phyloP scores from a whole-genome alignment of 1,284 basidiomycete species.

The Malassezia dermatis region DNA sequence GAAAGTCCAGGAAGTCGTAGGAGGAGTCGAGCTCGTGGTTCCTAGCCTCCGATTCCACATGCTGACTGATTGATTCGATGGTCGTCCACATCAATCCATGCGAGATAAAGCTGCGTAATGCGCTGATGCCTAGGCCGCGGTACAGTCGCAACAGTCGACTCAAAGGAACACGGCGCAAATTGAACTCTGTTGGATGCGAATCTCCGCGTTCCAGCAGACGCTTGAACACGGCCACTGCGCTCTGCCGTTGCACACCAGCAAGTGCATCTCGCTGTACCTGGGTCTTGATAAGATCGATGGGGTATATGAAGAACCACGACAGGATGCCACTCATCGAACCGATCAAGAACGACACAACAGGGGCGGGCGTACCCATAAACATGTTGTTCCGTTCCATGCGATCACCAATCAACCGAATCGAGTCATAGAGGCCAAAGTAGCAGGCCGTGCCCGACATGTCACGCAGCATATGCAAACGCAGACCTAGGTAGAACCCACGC shows the following conservation, averaged over 20 bases:
- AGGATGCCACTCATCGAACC: slow-evolving; percentile 41
- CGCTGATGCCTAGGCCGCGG: slow-evolving; percentile 41
- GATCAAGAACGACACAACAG: slow-evolving; percentile 41
- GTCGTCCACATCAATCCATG: slow-evolving; percentile 47
- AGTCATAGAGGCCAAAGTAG: slow-evolving; percentile 46
- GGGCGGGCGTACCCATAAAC: slow-evolving; percentile 30
- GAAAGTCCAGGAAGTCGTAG: slow-evolving; percentile 15
- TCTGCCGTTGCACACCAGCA: slow-evolving; percentile 61
- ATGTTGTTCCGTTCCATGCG: slow-evolving; percentile 11
- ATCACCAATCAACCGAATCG: slow-evolving; percentile 26
- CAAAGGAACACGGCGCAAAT: slow-evolving; percentile 4
- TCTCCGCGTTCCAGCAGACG: slow-evolving; percentile 59
- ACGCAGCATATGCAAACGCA: slow-evolving; percentile 34
- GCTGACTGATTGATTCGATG: slow-evolving; percentile 36
- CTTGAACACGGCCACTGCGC: slow-evolving; percentile 59
- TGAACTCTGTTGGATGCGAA: background rate
- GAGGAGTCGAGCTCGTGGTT: slow-evolving; percentile 1
- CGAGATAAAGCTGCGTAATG: slow-evolving; percentile 42
- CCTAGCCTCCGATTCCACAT: background rate
- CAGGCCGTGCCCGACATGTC: slow-evolving; percentile 36
- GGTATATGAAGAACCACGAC: slow-evolving; percentile 44
- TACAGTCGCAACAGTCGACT: slow-evolving; percentile 38
- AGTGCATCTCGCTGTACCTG: slow-evolving; percentile 80
- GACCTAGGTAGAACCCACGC: slow-evolving; percentile 45
- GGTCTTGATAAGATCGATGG: slow-evolving; percentile 66